A percentile compares a stretch with the other conserved stretches of the same genome.
Conservation (phyloP, 257 asterid species). For the Solanum megistacrolobum region DNA sequence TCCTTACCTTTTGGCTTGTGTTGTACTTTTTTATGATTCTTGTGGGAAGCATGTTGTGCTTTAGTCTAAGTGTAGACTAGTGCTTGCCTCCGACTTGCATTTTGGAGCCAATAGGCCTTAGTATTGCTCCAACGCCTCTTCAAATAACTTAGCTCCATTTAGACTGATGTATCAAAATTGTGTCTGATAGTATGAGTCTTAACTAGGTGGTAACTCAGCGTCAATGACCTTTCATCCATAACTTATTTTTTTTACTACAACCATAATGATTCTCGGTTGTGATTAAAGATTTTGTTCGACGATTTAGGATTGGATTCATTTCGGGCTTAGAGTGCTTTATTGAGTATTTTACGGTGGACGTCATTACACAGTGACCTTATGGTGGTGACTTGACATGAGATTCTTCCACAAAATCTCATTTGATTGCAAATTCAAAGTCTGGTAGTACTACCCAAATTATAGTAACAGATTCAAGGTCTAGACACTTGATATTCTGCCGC, state of each 20-base stretch:
- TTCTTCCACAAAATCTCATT: no score
- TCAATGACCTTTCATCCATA: background rate
- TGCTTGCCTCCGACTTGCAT: no score
- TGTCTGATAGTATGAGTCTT: background rate
- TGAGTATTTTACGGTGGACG: background rate
- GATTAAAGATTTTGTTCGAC: background rate
- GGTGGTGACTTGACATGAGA: no score
- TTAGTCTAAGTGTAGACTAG: background rate
- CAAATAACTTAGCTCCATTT: background rate
- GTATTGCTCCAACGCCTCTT: background rate
- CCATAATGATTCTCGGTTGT: background rate
- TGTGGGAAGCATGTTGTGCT: background rate
- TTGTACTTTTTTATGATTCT: background rate
- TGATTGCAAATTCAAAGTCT: no score
- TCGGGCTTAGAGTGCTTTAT: background rate
- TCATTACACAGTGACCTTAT: no score
- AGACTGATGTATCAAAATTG: background rate
- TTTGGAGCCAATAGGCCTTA: background rate
- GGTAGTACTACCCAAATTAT: no score
- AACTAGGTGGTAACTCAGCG: no score
- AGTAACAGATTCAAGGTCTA: no score
- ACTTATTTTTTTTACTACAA: background rate
- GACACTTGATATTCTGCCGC: no score
- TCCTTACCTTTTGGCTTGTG: background rate
- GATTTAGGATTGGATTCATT: no score